These are phyloP conservation scores for Skeletonema tropicum DNA, from an alignment of 108 stramenopile species.

Conservation along the genomic window DNA sequence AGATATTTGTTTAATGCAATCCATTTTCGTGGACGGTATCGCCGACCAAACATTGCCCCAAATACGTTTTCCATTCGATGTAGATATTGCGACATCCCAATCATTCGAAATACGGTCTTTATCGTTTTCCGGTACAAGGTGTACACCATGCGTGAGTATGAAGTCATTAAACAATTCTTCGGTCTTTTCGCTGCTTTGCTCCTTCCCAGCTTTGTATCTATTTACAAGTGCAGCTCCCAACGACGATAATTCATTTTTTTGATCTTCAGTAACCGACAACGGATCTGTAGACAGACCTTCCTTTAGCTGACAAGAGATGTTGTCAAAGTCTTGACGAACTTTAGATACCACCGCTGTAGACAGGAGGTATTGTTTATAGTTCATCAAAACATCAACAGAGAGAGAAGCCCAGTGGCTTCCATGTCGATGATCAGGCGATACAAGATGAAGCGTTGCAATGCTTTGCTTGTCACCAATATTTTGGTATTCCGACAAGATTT, in stretches of 20 bases:
- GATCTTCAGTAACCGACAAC: conserved; percentile 16
- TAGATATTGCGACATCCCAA: not conserved
- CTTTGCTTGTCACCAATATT: not conserved
- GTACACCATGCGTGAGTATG: conserved; percentile 48
- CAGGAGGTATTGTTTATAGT: conserved; percentile 63
- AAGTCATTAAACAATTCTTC: conserved; percentile 80
- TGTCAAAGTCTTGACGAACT: conserved; percentile 63
- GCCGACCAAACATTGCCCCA: conserved; percentile 46
- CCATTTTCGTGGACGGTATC: conserved; percentile 33
- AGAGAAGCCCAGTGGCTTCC: conserved; percentile 73
- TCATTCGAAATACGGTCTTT: not conserved
- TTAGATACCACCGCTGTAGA: conserved; percentile 75
- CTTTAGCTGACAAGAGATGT: conserved; percentile 14
- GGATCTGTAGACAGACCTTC: not conserved
- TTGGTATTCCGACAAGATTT: conserved; percentile 28
- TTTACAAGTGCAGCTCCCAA: conserved; percentile 63
- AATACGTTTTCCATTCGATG: conserved; percentile 8
- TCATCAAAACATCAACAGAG: conserved; percentile 51
- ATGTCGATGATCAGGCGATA: conserved; percentile 53
- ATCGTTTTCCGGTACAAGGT: conserved; percentile 9
- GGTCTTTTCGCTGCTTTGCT: conserved; percentile 43
- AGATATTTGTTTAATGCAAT: conserved; percentile 5
- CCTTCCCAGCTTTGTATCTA: conserved; percentile 57
- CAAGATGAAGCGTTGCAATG: conserved; percentile 72
- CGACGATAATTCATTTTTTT: conserved; percentile 39